Base-by-base conservation (phyloP, 176 grass and related monocot species). In the Carex scoparia region DNA sequence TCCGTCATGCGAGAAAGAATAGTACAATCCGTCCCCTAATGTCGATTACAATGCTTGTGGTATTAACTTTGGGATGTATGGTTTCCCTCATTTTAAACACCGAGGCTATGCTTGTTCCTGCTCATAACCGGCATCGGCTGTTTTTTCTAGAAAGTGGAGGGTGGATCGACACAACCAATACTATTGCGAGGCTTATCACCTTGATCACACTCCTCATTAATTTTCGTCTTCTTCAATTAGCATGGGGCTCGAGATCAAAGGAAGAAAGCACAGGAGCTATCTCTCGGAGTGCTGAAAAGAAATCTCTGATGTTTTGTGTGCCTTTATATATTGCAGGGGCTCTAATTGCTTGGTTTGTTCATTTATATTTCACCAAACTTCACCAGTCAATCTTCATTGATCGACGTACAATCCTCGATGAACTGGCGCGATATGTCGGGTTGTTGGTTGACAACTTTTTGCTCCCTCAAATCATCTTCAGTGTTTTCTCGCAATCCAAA, bases 101-200 rank as follows among this genome's bases (percentile, higher is more conserved):
- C 68, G 91, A 98, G 64, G 95, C 90, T 84, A 86, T 91, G 56
- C 91, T 94, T 72, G 84, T 89, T 84, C 87, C 79, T 70, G 84
- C 86, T 86, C 90, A 56, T 62, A 94, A 88, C 79, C 84, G 88
- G n/a, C 89, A 86, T 46, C 7, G 44, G 44, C 5, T 1, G 4
- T 57, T 91, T 54, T 84, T 85, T 1, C 75, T 89, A 40, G 79
- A 81, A 44, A 88, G 58, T 35, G 91, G 89, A 4, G 95, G 92
- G 40, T 94, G 95, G 92, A 87, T 93, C 30, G 92, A 98, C 73
- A 87, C 87, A 70, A 90, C 92, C 79, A 93, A 98, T 88, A 87
- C 94, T 5, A 90, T 93, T 69, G 87, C 92, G 69, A 87, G 92
- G 40, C 82, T 98, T 86, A 89, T 98, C 58, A 94, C 85, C 13